These are phyloP conservation scores for Pholiota molesta DNA, from an alignment of 768 basidiomycete genomes.

Conservation along the genomic window DNA sequence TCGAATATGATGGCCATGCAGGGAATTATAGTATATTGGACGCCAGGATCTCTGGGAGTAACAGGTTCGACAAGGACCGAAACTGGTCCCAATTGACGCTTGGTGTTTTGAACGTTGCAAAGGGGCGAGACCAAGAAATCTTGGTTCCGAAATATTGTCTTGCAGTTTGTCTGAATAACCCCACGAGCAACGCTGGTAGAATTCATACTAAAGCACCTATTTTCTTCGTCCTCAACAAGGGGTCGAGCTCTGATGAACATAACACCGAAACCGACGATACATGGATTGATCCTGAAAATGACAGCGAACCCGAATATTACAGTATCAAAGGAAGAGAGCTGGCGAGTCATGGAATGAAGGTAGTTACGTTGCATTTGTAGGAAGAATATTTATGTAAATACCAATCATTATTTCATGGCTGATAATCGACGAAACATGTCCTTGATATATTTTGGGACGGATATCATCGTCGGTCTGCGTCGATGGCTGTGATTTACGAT, in stretches of 20 bases:
- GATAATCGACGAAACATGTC: no score
- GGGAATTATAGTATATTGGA: not conserved
- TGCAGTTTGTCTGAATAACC: not conserved
- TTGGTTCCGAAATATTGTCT: not conserved
- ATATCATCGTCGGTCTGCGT: no score
- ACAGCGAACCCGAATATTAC: not conserved
- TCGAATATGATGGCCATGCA: no score
- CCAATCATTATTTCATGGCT: no score
- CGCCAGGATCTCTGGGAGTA: no score
- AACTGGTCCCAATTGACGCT: not conserved
- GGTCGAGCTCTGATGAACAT: not conserved
- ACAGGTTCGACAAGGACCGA: not conserved
- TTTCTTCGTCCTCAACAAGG: not conserved
- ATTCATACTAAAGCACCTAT: not conserved
- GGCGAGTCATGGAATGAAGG: not conserved
- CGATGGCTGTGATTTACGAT: no score
- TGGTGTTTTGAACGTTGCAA: not conserved
- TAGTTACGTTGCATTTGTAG: not conserved
- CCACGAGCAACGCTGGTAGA: not conserved
- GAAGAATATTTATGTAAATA: no score
- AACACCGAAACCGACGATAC: no score
- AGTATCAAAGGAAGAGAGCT: not conserved
- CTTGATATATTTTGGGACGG: no score
- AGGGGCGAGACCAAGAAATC: not conserved
- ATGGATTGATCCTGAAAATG: no score